These are phyloP conservation scores for Aspergillus sp. DNA, from an alignment of 2,329 filamentous ascomycete species.

Conservation along the genomic window DNA sequence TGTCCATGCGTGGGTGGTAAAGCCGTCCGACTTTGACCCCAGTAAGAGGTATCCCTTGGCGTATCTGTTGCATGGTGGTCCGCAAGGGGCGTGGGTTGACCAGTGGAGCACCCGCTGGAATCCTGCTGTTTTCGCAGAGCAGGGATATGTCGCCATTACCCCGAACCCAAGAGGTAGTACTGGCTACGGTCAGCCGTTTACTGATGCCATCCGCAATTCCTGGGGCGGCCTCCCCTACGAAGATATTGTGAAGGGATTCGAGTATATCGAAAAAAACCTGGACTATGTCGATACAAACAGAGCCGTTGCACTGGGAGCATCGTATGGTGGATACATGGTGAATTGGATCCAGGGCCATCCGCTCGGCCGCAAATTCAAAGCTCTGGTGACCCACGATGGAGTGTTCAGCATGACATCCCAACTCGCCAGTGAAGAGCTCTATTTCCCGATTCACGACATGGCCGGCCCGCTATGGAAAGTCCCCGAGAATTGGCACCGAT, in stretches of 20 bases:
- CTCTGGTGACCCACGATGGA: constrained; percentile 50
- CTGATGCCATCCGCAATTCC: constrained; percentile 44
- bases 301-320: constrained; percentile 48
- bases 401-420: constrained; percentile 40
- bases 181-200: constrained; percentile 51
- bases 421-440: constrained; percentile 47
- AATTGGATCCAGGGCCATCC: constrained; percentile 53
- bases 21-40: constrained; percentile 41
- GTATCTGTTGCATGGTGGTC: constrained; percentile 50
- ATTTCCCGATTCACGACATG: constrained; percentile 50
- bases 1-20: constrained; percentile 43
- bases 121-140: constrained; percentile 51
- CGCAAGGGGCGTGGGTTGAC: constrained; percentile 47
- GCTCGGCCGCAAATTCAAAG: constrained; percentile 51
- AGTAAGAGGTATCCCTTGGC: constrained; percentile 47
- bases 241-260: constrained; percentile 50
- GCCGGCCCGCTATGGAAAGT: constrained; percentile 46
- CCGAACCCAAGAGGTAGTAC: constrained; percentile 55
- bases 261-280: constrained; percentile 45
- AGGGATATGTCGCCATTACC: constrained; percentile 54
- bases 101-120: constrained; percentile 52
- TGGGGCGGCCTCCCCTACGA: constrained; percentile 52
- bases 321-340: constrained; percentile 56
- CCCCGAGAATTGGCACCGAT: constrained; percentile 47
- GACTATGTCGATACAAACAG: constrained; percentile 48